These are phyloP conservation scores for Nadsonia commutata DNA, from an alignment of 1,139 yeast species.

Conservation along the genomic window DNA sequence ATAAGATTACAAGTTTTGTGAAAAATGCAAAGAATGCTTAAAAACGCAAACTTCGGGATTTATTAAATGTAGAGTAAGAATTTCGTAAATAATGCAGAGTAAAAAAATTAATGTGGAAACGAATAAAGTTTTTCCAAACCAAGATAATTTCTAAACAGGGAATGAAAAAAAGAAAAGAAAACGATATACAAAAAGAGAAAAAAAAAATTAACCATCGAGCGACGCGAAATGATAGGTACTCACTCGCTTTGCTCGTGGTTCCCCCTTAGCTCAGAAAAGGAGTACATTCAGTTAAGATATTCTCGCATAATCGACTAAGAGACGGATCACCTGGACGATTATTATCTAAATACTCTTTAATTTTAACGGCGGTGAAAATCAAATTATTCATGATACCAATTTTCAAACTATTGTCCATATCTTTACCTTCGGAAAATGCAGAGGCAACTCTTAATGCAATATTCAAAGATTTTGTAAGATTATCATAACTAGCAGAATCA, in stretches of 20 bases:
- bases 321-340: slow-evolving; percentile 3
- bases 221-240: no score
- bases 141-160: no score
- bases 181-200: no score
- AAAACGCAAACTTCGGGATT: background rate
- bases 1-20: slow-evolving; percentile 47
- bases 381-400: slow-evolving; percentile 7
- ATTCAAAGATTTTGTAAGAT: slow-evolving; percentile 3
- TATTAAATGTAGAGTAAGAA: no score
- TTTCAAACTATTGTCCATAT: background rate
- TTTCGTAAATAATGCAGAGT: no score
- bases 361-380: slow-evolving; percentile 9
- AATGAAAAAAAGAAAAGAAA: no score
- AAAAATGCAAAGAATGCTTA: slow-evolving; percentile 26
- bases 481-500: background rate
- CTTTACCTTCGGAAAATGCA: background rate
- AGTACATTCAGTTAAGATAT: background rate
- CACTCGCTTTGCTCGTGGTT: no score
- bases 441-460: background rate
- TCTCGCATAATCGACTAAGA: background rate
- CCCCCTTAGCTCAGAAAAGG: background rate
- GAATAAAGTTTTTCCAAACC: no score
- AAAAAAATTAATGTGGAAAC: no score
- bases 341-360: slow-evolving; percentile 3
- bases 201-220: no score